Conservation (phyloP, 2,329 filamentous ascomycete species). For the Aspergillus ruber region DNA sequence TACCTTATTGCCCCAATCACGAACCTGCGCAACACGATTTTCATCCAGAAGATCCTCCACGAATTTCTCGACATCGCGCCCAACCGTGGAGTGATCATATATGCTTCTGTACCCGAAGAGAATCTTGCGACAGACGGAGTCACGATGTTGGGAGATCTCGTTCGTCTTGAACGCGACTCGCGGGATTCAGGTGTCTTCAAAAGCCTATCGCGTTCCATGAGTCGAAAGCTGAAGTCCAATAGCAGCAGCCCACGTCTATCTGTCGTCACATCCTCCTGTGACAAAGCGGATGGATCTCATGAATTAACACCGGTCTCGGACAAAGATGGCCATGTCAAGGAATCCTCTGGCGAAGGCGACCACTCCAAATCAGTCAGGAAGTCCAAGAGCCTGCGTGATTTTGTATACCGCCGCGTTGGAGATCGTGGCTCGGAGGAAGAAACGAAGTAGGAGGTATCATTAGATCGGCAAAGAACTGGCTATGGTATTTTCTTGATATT, state of each 20-base stretch:
- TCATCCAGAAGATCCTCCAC: conserved; percentile 69
- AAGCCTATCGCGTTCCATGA: conserved; percentile 31
- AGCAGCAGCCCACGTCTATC: conserved; percentile 22
- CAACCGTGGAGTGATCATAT: conserved; percentile 66
- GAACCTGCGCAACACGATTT: conserved; percentile 73
- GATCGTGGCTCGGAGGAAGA: conserved; percentile 2
- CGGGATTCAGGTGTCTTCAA: conserved; percentile 38
- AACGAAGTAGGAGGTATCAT: background rate
- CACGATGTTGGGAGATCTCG: conserved; percentile 63
- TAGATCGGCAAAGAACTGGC: background rate
- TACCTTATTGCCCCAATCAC: conserved; percentile 63
- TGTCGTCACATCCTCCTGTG: conserved; percentile 15
- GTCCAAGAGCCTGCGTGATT: conserved; percentile 18
- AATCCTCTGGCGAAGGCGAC: conserved; percentile 1
- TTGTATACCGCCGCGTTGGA: conserved; percentile 10
- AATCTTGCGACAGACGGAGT: conserved; percentile 64
- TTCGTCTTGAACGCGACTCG: conserved; percentile 47
- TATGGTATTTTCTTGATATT: too few species aligned
- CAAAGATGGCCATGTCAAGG: background rate
- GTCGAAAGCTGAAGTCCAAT: conserved; percentile 28
- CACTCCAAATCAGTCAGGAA: conserved; percentile 13
- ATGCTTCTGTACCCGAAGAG: conserved; percentile 62
- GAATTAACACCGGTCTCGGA: background rate
- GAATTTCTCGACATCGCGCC: conserved; percentile 62
- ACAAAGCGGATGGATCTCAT: background rate